These are phyloP conservation scores for Amaranthus tricolor DNA, from an alignment of 179 eudicot genomes.

Conservation along the genomic window DNA sequence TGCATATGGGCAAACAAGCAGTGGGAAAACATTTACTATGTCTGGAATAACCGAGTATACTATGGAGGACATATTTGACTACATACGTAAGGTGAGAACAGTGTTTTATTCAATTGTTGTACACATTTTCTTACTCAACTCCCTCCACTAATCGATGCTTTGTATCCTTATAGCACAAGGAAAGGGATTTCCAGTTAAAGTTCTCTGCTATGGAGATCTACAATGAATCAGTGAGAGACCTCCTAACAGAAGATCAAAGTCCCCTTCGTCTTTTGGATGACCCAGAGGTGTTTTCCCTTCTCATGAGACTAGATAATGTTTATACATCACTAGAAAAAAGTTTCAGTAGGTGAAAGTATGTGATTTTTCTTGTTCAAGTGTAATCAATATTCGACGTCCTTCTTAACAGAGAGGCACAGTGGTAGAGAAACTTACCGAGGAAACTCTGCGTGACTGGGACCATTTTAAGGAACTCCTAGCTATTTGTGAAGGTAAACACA, in stretches of 20 bases:
- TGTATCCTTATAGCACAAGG: slow-evolving; percentile 60
- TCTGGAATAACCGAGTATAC: slow-evolving; percentile 81
- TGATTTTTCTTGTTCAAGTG: neutral
- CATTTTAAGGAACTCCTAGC: slow-evolving; percentile 86
- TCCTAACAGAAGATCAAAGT: slow-evolving; percentile 62
- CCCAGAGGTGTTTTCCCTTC: slow-evolving; percentile 68
- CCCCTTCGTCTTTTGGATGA: slow-evolving; percentile 90
- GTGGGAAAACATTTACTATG: slow-evolving; percentile 97
- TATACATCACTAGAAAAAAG: too few relatives aligned
- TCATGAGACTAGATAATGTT: neutral
- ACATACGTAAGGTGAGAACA: slow-evolving; percentile 47
- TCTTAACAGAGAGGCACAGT: slow-evolving; percentile 81
- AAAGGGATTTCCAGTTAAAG: slow-evolving; percentile 72
- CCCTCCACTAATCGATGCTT: slow-evolving; percentile 16
- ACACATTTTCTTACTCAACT: slow-evolving; percentile 1
- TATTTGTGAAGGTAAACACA: slow-evolving; percentile 70
- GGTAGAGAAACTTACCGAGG: slow-evolving; percentile 92
- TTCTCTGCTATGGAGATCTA: slow-evolving; percentile 98
- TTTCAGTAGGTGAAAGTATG: neutral
- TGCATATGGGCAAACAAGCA: slow-evolving; percentile 97
- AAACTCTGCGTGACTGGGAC: slow-evolving; percentile 68
- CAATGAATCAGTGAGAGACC: slow-evolving; percentile 92
- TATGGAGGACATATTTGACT: slow-evolving; percentile 59
- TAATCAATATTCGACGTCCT: slow-evolving; percentile 1
- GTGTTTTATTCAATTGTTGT: neutral